A percentile compares a stretch with the other conserved stretches of the same genome.
Conservation (phyloP, 2,329 filamentous ascomycete species). For the Colletotrichum graminicola region DNA sequence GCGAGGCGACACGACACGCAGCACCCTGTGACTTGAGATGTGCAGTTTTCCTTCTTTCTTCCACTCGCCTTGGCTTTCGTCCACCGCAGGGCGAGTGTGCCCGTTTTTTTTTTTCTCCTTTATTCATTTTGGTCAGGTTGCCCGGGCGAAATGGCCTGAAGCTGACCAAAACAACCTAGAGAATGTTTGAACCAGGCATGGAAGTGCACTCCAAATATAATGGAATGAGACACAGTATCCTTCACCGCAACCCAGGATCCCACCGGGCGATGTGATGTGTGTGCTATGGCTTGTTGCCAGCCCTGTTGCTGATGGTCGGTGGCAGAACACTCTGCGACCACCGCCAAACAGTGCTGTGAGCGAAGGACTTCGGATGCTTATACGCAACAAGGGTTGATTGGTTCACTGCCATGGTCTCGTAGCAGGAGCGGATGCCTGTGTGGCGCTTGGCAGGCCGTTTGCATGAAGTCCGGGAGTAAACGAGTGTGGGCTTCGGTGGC, state of each 20-base stretch:
- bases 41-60: slow-evolving; percentile 23
- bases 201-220: slow-evolving; percentile 34
- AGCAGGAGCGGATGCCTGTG: slow-evolving; percentile 12
- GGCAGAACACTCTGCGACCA: slow-evolving; percentile 27
- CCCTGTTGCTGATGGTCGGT: slow-evolving; percentile 15
- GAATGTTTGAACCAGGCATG: slow-evolving; percentile 30
- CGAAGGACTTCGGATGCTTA: slow-evolving; percentile 29
- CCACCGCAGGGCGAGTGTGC: slow-evolving; percentile 17
- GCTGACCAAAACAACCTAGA: not conserved
- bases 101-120: not conserved
- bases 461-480: slow-evolving; percentile 50
- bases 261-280: slow-evolving; percentile 3
- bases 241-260: slow-evolving; percentile 18
- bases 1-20: slow-evolving; percentile 2
- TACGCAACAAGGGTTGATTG: slow-evolving; percentile 29
- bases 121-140: not conserved
- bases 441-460: slow-evolving; percentile 44
- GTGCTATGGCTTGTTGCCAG: slow-evolving; percentile 18
- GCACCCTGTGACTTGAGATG: slow-evolving; percentile 18
- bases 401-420: slow-evolving; percentile 21
- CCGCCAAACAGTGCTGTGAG: slow-evolving; percentile 20
- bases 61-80: not conserved
- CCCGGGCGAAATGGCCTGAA: slow-evolving; percentile 8
- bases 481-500: slow-evolving; percentile 43
- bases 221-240: slow-evolving; percentile 35